Conservation (phyloP, 768 basidiomycete genomes). For the Dentipellis fragilis region DNA sequence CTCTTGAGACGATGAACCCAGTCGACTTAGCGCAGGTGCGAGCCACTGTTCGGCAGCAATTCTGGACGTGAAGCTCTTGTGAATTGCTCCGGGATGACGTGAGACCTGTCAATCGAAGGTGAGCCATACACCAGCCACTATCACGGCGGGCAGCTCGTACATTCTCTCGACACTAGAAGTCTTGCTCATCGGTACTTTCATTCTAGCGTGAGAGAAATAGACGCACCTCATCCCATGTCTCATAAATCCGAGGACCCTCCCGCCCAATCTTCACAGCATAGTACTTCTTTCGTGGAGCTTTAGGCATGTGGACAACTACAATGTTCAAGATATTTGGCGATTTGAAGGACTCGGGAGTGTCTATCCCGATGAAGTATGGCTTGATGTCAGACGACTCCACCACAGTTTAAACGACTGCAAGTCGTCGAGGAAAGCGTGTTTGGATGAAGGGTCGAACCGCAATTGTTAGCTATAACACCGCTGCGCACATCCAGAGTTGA, state of each 20-base stretch:
- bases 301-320: no score
- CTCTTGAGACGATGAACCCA: no score
- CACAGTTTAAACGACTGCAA: no score
- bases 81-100: not conserved
- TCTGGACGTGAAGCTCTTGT: not conserved
- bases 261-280: slow-evolving; percentile 27
- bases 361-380: no score
- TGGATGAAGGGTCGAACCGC: no score
- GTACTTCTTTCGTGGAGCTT: slow-evolving; percentile 11
- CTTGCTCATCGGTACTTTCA: not conserved
- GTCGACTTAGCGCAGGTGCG: not conserved
- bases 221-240: slow-evolving; percentile 20
- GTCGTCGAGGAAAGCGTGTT: no score
- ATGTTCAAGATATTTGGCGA: no score
- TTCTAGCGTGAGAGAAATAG: not conserved
- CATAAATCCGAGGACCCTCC: slow-evolving; percentile 23
- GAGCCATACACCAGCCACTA: not conserved
- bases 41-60: not conserved
- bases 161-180: not conserved
- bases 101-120: not conserved
- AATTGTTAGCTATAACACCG: no score
- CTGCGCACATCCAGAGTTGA: no score
- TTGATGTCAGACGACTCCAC: no score
- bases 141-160: not conserved
- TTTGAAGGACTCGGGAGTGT: no score